Percentiles rank a stretch among this genome's conserved stretches.
phyloP scores from a whole-genome alignment of 257 asterid genomes.

The Marsdenia floribunda region DNA sequence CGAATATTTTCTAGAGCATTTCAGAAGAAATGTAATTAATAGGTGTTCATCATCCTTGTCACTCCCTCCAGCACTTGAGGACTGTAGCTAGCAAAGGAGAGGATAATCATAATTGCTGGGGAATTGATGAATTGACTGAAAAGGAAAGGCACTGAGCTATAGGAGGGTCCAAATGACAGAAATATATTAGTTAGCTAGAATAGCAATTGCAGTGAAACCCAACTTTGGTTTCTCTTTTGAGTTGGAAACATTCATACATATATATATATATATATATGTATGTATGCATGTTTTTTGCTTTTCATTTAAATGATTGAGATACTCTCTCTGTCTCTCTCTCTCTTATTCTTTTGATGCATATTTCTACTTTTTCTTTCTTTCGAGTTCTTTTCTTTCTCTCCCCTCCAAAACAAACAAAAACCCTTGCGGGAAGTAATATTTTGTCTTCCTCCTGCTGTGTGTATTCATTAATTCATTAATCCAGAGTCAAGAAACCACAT shows the following conservation, averaged over 20 bases:
- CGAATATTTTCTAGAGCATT: background rate
- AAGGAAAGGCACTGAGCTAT: background rate
- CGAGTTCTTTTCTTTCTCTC: background rate
- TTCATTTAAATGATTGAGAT: slow-evolving; percentile 20
- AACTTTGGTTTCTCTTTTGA: slow-evolving; percentile 8
- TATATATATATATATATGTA: too few relatives aligned
- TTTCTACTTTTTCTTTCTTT: background rate
- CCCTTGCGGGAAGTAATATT: too few relatives aligned
- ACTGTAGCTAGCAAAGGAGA: background rate
- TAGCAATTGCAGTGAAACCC: background rate
- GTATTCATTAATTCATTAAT: background rate
- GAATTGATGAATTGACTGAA: slow-evolving; percentile 1
- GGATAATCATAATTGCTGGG: slow-evolving; percentile 4
- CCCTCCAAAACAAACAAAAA: background rate
- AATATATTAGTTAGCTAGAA: background rate
- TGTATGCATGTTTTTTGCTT: slow-evolving; percentile 11
- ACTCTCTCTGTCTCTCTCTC: slow-evolving; percentile 22
- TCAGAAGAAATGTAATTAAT: background rate
- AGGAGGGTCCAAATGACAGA: slow-evolving; percentile 5
- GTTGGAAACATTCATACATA: slow-evolving; percentile 10
- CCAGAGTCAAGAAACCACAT: background rate
- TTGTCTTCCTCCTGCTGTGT: background rate
- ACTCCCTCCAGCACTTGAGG: background rate
- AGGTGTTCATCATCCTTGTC: background rate
- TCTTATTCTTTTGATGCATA: slow-evolving; percentile 22